phyloP scores from a whole-genome alignment of 2,329 filamentous ascomycete species.

The Aspergillus puulaauensis region DNA sequence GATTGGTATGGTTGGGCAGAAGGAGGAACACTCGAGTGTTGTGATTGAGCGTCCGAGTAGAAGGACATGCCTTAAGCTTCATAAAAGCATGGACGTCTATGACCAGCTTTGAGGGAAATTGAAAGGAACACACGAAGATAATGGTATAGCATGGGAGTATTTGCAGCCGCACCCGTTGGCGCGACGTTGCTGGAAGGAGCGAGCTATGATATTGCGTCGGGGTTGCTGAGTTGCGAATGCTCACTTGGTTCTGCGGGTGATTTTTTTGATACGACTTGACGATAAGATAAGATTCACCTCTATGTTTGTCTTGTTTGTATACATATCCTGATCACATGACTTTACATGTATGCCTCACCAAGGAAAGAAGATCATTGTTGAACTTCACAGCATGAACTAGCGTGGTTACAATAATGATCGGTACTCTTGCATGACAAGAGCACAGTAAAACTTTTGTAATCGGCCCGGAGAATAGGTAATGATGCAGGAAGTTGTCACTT shows the following conservation, averaged over 20 bases:
- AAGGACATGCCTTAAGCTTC: conserved; percentile 29
- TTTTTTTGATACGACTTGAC: neutral
- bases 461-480: too few relatives aligned
- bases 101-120: neutral
- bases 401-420: too few relatives aligned
- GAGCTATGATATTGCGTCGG: neutral
- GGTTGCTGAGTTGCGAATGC: neutral
- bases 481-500: too few relatives aligned
- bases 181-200: neutral
- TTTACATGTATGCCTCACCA: neutral
- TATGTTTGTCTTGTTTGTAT: neutral
- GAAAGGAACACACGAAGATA: neutral
- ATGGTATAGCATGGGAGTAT: neutral
- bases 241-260: neutral
- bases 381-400: too few relatives aligned
- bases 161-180: neutral
- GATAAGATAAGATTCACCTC: neutral
- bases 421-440: too few relatives aligned
- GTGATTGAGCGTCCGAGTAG: conserved; percentile 21
- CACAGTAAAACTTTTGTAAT: too few relatives aligned
- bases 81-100: neutral
- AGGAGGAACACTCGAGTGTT: conserved; percentile 22
- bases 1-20: conserved; percentile 32
- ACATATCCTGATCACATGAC: neutral
- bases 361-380: neutral